These are phyloP conservation scores for Wickerhamiella lipophila DNA, from an alignment of 805 yeast genomes.

Conservation along the genomic window DNA sequence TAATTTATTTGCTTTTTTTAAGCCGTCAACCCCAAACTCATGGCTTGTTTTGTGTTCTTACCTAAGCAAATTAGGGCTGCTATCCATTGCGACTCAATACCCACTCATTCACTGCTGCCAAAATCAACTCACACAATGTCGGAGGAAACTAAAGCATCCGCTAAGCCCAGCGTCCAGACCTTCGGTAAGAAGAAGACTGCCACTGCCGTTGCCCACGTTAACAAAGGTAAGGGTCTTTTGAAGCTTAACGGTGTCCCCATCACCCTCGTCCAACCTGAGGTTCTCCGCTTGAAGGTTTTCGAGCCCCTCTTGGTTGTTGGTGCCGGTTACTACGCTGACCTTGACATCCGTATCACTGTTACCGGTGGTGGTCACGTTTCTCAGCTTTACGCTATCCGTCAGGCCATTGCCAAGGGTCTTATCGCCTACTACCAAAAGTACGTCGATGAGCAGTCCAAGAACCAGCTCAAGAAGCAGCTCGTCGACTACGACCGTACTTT, in stretches of 20 bases:
- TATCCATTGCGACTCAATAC: neutral
- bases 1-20: too few relatives aligned
- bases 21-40: too few relatives aligned
- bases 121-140: slow-evolving; percentile 12
- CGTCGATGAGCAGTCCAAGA: slow-evolving; percentile 99
- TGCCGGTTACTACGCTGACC: slow-evolving; percentile 94
- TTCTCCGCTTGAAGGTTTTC: slow-evolving; percentile 98
- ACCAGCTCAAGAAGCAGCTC: slow-evolving; percentile 97
- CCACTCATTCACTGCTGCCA: slow-evolving; percentile 4
- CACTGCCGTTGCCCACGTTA: slow-evolving; percentile 99
- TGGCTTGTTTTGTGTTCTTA: neutral
- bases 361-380: slow-evolving; percentile 99
- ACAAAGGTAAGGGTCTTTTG: slow-evolving; percentile 98
- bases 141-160: slow-evolving; percentile 13
- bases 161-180: slow-evolving; percentile 45
- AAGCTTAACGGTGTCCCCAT: slow-evolving; percentile 99
- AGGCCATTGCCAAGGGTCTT: slow-evolving; percentile 98
- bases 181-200: slow-evolving; percentile 99
- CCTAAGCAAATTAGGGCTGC: neutral
- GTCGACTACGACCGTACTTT: slow-evolving; percentile 97
- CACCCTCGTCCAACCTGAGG: slow-evolving; percentile 98
- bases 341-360: slow-evolving; percentile 98
- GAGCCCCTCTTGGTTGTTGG: slow-evolving; percentile 98
- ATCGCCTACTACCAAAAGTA: slow-evolving; percentile 98
- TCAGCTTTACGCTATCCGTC: slow-evolving; percentile 99